phyloP scores from a whole-genome alignment of 208 protist genomes.

The Spongospora subterranea region DNA sequence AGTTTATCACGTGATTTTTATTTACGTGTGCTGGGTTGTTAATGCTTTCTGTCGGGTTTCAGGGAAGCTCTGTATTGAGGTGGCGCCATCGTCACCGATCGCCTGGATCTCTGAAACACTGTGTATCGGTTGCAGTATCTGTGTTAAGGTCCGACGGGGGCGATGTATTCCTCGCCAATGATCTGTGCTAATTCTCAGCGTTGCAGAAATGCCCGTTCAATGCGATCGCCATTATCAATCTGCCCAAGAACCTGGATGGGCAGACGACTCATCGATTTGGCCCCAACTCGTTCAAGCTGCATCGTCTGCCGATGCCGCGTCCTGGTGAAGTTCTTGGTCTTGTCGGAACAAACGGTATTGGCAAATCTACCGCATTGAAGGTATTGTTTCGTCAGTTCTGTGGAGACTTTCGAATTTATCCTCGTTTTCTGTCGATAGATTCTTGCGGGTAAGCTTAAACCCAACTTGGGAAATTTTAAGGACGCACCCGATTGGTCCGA shows the following conservation, averaged over 20 bases:
- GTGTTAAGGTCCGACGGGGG: constrained; percentile 88
- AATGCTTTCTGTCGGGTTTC: constrained; percentile 47
- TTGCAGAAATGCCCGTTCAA: constrained; percentile 97
- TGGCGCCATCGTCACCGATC: constrained; percentile 86
- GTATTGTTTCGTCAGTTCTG: not conserved
- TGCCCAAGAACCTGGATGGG: constrained; percentile 95
- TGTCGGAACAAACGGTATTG: constrained; percentile 99
- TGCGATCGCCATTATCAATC: constrained; percentile 99
- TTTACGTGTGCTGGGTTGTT: no score
- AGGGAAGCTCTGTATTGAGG: constrained; percentile 99
- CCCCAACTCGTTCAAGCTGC: constrained; percentile 99
- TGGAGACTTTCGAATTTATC: not conserved
- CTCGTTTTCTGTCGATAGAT: constrained; percentile 75
- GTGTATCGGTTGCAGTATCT: constrained; percentile 99
- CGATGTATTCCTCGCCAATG: no score
- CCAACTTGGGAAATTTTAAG: constrained; percentile 95
- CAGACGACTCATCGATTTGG: constrained; percentile 98
- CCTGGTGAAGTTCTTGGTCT: constrained; percentile 99
- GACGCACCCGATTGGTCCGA: constrained; percentile 96
- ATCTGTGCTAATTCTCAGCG: not conserved
- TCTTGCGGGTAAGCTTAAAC: constrained; percentile 95
- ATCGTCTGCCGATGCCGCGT: constrained; percentile 95
- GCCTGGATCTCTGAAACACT: constrained; percentile 96
- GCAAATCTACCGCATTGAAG: constrained; percentile 99
- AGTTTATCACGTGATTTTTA: no score